Base-by-base conservation (phyloP, 495 filamentous ascomycete species). In the Bathelium albidoporum region DNA sequence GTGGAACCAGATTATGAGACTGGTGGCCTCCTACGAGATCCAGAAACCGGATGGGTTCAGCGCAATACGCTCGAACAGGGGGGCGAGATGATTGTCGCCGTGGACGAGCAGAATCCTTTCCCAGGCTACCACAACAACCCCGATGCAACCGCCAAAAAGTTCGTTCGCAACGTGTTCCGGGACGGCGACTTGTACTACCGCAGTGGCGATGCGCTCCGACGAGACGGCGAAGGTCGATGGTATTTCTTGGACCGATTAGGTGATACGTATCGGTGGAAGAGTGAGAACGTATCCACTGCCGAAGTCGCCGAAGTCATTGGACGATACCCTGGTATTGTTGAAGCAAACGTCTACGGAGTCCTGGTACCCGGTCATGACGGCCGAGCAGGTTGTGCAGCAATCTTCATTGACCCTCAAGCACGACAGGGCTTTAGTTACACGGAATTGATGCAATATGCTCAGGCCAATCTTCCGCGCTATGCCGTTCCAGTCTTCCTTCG, bases 231-330 rank as follows among this genome's bases (percentile, higher is more conserved):
- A 64, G 89, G 89, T 0, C 75, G 86, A 20, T 91, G 88, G 88
- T 90, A 81, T 70, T 93, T 93, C 73, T 67, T 91, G 39, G 89
- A 93, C 71, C 78, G 70, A 39, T 87, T 97, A 41, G 93, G 93
- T 59, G 93, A 97, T 69, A 97, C 93, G 0, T 97, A 90, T 77
- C 84, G 93, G 20, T 97, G 93, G 93, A 96, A 95, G 78, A 85
- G 84, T 52, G 93, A 97, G 75, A 97, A 76, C 59, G 74, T 76
- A 0, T 69, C 66, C 18, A 76, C 74, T 2, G 71, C 73, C 34
- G 70, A 76, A 64, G 74, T 76, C 12, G 62, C 73, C 32, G 73
- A 76, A 65, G 65, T 68, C 28, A 44, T 76, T 0, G 73, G 73
- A 36, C 62, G 66, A 14, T 72, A 66, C 58, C 67, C 66, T 3